Evolutionary conservation across 495 filamentous ascomycete genomes (phyloP).

Genomic region (Penicillium steckii): DNA sequence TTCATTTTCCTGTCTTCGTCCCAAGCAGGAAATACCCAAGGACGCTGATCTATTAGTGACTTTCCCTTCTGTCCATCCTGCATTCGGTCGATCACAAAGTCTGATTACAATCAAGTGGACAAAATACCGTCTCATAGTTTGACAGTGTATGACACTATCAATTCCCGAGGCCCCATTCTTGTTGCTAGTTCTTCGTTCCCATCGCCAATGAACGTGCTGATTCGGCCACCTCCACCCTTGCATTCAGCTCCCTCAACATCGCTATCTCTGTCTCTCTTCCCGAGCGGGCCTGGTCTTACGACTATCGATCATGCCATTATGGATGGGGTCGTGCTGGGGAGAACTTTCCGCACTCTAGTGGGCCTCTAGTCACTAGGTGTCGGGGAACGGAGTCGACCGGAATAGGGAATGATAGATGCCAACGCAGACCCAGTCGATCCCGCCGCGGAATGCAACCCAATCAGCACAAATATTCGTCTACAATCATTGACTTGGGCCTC

Average conservation of each 20-base stretch:
- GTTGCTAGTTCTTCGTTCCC: background rate
- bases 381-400: background rate
- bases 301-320: background rate
- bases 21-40: background rate
- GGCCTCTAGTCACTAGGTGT: background rate
- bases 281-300: background rate
- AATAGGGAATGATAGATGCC: background rate
- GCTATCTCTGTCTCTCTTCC: too few species aligned
- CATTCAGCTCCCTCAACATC: background rate
- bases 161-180: constrained; percentile 5
- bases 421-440: background rate
- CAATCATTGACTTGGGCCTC: background rate
- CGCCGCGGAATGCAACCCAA: background rate
- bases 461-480: background rate
- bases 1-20: background rate
- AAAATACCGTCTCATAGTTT: background rate
- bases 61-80: background rate
- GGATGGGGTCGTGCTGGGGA: background rate
- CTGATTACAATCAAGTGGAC: background rate
- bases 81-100: background rate
- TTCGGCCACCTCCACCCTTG: constrained; percentile 8
- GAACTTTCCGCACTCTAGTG: background rate
- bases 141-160: constrained; percentile 23
- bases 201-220: constrained; percentile 8
- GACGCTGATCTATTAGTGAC: background rate